Percentiles rank a stretch among this genome's conserved stretches.
Evolutionary conservation across 768 basidiomycete genomes (phyloP).

Genomic region (Boletellus sp.): DNA sequence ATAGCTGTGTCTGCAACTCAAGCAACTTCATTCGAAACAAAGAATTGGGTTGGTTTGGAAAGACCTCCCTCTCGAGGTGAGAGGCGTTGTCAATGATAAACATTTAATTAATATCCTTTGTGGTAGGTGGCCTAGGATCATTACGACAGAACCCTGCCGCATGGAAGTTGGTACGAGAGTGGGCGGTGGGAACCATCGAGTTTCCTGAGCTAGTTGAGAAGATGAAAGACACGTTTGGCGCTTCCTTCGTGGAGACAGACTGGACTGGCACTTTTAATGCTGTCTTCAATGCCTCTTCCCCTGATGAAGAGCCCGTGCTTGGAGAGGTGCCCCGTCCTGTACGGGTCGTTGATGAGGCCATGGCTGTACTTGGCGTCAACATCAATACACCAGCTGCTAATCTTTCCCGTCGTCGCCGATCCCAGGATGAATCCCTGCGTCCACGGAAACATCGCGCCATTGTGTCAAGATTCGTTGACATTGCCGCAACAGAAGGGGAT

Average conservation of each 20-base stretch:
- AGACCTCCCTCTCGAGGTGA: too few species aligned
- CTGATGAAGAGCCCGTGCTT: neutral
- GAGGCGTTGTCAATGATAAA: too few species aligned
- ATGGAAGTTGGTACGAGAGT: neutral
- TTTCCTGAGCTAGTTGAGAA: neutral
- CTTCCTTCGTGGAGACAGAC: neutral
- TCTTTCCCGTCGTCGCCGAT: neutral
- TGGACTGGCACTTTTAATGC: neutral
- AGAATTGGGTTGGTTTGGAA: too few species aligned
- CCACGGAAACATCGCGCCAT: neutral
- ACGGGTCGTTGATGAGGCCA: neutral
- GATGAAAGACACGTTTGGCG: neutral
- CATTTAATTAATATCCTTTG: too few species aligned
- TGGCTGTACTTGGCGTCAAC: too few species aligned
- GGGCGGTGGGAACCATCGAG: too few species aligned
- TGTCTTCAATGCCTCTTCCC: neutral
- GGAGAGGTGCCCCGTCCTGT: neutral
- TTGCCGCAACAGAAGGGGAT: neutral
- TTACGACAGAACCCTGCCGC: neutral
- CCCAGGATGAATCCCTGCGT: neutral
- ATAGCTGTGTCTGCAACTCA: too few species aligned
- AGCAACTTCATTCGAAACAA: neutral
- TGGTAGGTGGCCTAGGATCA: too few species aligned
- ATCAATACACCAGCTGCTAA: neutral
- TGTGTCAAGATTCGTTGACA: neutral